A percentile compares a stretch with the other conserved stretches of the same genome.
Conservation (phyloP, 1,139 yeast species). For the Yamadazyma blattariae region DNA sequence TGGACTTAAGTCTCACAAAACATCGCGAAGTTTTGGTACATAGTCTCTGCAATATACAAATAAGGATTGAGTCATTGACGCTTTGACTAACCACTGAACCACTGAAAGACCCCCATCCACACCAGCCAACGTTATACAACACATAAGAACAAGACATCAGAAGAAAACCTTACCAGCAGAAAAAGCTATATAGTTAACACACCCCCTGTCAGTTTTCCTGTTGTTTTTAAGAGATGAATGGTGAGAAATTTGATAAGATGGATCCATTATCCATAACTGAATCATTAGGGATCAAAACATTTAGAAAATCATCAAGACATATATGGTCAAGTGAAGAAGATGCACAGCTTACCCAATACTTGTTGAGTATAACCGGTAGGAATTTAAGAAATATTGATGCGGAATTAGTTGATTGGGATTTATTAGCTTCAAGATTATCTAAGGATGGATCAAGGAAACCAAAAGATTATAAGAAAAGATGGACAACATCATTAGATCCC, state of each 20-base stretch:
- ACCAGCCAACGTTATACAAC: too few relatives aligned
- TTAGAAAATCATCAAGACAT: slow-evolving; percentile 57
- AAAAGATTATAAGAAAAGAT: slow-evolving; percentile 70
- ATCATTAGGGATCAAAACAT: slow-evolving; percentile 73
- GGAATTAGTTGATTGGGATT: slow-evolving; percentile 64
- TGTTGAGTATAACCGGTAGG: slow-evolving; percentile 23
- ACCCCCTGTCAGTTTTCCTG: too few relatives aligned
- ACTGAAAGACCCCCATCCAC: too few relatives aligned
- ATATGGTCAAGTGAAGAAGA: slow-evolving; percentile 75
- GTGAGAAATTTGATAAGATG: slow-evolving; percentile 28
- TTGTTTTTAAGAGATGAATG: too few relatives aligned
- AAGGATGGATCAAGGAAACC: slow-evolving; percentile 48
- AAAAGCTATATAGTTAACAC: too few relatives aligned
- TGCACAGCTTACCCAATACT: slow-evolving; percentile 34
- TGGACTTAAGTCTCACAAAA: too few relatives aligned
- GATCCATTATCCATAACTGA: slow-evolving; percentile 71
- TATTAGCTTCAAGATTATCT: slow-evolving; percentile 44
- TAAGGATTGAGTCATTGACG: too few relatives aligned
- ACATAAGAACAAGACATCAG: too few relatives aligned
- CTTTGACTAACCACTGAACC: too few relatives aligned
- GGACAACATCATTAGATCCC: slow-evolving; percentile 84
- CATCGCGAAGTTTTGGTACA: too few relatives aligned
- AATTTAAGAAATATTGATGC: slow-evolving; percentile 24
- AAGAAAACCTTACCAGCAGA: too few relatives aligned
- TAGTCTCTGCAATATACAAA: too few relatives aligned